phyloP scores from a whole-genome alignment of 2,329 filamentous ascomycete genomes.

The Neoscytalidium dimidiatum region DNA sequence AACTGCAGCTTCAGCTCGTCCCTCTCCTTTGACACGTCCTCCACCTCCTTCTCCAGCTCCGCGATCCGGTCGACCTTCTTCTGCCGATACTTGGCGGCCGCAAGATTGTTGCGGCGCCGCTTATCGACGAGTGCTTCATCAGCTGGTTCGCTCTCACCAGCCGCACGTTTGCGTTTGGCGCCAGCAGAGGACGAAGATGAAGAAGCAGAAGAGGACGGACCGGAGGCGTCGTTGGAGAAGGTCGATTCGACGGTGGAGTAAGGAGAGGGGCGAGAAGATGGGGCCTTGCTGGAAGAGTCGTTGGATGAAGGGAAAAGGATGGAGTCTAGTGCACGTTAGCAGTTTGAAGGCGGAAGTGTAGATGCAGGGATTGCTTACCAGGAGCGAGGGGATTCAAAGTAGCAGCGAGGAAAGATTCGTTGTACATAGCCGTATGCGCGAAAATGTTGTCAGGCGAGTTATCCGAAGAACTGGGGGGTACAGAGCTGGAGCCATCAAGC shows the following conservation, averaged over 20 bases:
- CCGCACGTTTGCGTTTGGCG: conserved; percentile 3
- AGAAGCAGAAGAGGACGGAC: background rate
- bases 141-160: background rate
- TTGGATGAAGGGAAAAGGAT: background rate
- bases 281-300: background rate
- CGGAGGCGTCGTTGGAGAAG: background rate
- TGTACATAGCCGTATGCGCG: background rate
- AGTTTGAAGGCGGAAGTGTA: background rate
- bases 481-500: background rate
- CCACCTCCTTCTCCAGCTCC: conserved; percentile 62
- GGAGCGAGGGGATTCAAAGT: background rate
- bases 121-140: conserved; percentile 40
- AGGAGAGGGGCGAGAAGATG: background rate
- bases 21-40: conserved; percentile 60
- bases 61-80: conserved; percentile 68
- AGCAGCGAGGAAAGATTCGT: conserved; percentile 2
- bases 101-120: conserved; percentile 68
- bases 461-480: background rate
- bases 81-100: conserved; percentile 71
- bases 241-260: background rate
- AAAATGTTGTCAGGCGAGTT: background rate
- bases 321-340: background rate
- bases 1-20: conserved; percentile 65
- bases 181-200: background rate
- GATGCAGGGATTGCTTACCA: background rate